Percentiles rank a stretch among this genome's conserved stretches.
Evolutionary conservation across 2,329 filamentous ascomycete species (phyloP).

Genomic region (Aspergillus persii): DNA sequence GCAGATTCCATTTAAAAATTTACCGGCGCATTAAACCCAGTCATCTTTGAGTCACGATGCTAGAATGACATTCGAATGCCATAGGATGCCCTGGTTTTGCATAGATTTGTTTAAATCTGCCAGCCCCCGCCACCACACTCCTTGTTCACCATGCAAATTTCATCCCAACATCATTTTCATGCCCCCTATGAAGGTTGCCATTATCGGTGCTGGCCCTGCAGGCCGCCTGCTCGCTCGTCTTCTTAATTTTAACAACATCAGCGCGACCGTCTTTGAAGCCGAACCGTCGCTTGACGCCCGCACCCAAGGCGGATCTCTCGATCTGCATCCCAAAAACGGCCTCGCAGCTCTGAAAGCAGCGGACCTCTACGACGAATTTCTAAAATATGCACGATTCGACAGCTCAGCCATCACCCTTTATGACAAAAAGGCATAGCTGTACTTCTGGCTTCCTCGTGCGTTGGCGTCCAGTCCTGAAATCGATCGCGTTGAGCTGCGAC

Average conservation of each 20-base stretch:
- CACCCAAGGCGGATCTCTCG: constrained; percentile 23
- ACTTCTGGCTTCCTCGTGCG: background rate
- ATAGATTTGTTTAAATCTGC: too few relatives aligned
- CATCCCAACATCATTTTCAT: too few relatives aligned
- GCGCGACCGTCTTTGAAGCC: constrained; percentile 31
- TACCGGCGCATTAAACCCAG: too few relatives aligned
- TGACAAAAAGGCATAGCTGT: background rate
- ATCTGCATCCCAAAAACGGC: constrained; percentile 28
- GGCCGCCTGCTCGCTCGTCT: constrained; percentile 25
- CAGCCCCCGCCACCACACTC: too few relatives aligned
- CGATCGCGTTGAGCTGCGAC: background rate
- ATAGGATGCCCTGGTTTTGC: too few relatives aligned
- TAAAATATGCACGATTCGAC: background rate
- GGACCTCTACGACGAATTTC: constrained; percentile 23
- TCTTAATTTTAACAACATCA: constrained; percentile 20
- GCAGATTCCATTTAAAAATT: too few relatives aligned
- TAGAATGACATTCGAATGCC: too few relatives aligned
- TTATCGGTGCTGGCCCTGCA: constrained; percentile 29
- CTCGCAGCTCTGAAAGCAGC: constrained; percentile 24
- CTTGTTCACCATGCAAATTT: too few relatives aligned
- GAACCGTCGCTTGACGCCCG: constrained; percentile 15
- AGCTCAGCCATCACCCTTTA: background rate
- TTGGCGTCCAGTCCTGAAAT: constrained; percentile 1
- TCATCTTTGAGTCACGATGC: too few relatives aligned
- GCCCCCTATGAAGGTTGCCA: background rate